Evolutionary conservation across 306 rosid species (phyloP).

Genomic region (Lotus japonicus): DNA sequence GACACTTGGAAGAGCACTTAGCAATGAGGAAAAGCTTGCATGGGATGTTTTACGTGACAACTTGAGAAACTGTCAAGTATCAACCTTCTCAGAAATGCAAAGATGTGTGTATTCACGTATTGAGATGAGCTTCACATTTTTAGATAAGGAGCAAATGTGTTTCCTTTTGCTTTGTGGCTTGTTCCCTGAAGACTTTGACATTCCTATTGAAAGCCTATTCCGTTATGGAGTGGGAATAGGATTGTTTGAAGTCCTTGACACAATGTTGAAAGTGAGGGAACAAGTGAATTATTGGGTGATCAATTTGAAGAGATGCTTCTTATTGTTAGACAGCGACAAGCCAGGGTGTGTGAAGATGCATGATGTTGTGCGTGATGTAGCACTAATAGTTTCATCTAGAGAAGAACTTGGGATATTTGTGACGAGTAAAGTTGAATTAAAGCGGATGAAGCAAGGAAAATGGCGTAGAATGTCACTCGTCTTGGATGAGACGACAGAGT

Average conservation of each 20-base stretch:
- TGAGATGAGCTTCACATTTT: neutral
- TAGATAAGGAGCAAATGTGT: conserved; percentile 1
- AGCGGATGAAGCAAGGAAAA: neutral
- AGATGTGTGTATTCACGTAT: neutral
- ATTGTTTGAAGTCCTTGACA: neutral
- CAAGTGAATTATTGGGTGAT: conserved; percentile 7
- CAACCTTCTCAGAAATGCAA: neutral
- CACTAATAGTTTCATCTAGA: neutral
- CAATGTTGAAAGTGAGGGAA: conserved; percentile 14
- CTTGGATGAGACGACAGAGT: neutral
- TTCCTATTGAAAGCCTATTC: conserved; percentile 6
- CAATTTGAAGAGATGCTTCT: neutral
- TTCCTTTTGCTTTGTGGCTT: conserved; percentile 20
- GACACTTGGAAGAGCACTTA: conserved; percentile 22
- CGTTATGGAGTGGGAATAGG: conserved; percentile 15
- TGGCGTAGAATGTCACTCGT: neutral
- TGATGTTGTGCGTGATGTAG: conserved; percentile 24
- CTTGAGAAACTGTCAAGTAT: neutral
- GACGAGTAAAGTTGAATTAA: neutral
- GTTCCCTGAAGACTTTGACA: conserved; percentile 16
- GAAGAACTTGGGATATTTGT: neutral
- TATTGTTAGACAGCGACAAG: conserved; percentile 19
- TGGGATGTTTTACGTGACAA: conserved; percentile 23
- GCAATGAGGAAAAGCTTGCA: neutral
- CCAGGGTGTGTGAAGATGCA: conserved; percentile 25